Percentiles rank a stretch among this genome's conserved stretches.
phyloP scores from a whole-genome alignment of 805 yeast genomes.

The Danielia reshetovae region DNA sequence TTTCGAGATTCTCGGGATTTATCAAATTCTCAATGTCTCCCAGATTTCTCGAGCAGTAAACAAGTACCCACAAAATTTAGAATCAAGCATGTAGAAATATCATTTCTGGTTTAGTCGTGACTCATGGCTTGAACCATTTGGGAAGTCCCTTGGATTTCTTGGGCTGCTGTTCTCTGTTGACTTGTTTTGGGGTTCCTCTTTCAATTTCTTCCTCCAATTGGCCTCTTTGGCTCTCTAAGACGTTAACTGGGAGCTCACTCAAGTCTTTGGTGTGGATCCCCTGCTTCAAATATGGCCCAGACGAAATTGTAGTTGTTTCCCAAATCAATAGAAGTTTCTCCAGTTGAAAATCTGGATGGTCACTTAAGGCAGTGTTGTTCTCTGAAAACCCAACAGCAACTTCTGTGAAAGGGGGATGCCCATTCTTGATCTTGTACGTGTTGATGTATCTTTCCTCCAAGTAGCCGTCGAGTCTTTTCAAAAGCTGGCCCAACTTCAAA shows the following conservation, averaged over 20 bases:
- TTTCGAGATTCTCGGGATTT: no score
- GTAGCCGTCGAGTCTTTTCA: slow-evolving; percentile 33
- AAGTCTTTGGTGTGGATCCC: slow-evolving; percentile 20
- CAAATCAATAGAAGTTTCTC: slow-evolving; percentile 35
- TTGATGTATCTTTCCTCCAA: slow-evolving; percentile 26
- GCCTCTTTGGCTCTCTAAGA: slow-evolving; percentile 29
- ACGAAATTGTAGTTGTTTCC: slow-evolving; percentile 19
- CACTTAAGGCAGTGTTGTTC: slow-evolving; percentile 24
- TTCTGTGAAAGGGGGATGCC: slow-evolving; percentile 37
- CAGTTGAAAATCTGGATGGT: slow-evolving; percentile 27
- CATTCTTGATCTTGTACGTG: slow-evolving; percentile 28
- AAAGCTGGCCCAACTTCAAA: slow-evolving; percentile 32
- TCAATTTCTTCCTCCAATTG: slow-evolving; percentile 27
- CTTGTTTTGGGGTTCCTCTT: background rate
- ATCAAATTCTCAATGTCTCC: no score
- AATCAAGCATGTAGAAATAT: no score
- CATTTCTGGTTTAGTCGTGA: no score
- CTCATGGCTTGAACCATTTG: slow-evolving; percentile 15
- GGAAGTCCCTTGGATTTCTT: slow-evolving; percentile 11
- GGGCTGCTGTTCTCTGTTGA: background rate
- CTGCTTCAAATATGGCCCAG: slow-evolving; percentile 27
- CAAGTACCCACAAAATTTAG: no score
- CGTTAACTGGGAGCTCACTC: slow-evolving; percentile 32
- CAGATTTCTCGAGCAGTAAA: no score
- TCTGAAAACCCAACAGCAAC: slow-evolving; percentile 23